phyloP scores from a whole-genome alignment of 2,329 filamentous ascomycete genomes.

The Sporothrix variecibatus region DNA sequence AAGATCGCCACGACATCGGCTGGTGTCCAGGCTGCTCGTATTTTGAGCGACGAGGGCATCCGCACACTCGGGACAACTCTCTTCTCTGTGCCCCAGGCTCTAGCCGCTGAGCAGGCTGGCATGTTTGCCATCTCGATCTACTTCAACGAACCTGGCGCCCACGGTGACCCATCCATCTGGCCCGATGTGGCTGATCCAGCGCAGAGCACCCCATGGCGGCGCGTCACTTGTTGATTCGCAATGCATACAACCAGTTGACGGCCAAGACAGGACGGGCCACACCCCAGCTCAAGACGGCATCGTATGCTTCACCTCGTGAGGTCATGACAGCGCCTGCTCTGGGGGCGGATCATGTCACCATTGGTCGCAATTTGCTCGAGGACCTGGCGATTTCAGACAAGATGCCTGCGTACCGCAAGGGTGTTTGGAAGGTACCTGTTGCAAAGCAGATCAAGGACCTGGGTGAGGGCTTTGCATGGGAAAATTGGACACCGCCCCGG shows the following conservation, averaged over 20 bases:
- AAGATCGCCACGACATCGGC: background rate
- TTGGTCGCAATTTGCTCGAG: slow-evolving; percentile 10
- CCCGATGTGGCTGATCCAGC: slow-evolving; percentile 7
- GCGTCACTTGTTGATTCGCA: slow-evolving; percentile 8
- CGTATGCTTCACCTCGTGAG: slow-evolving; percentile 10
- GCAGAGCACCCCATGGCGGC: slow-evolving; percentile 11
- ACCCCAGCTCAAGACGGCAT: slow-evolving; percentile 14
- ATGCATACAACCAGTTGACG: slow-evolving; percentile 4
- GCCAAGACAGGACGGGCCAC: background rate
- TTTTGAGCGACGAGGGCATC: background rate
- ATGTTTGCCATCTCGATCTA: slow-evolving; percentile 21
- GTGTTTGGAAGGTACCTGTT: slow-evolving; percentile 14
- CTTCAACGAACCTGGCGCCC: slow-evolving; percentile 12
- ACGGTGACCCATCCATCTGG: slow-evolving; percentile 16
- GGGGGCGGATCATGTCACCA: slow-evolving; percentile 15
- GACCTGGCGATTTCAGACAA: slow-evolving; percentile 10
- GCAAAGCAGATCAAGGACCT: background rate
- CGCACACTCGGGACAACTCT: background rate
- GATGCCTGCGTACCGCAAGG: slow-evolving; percentile 3
- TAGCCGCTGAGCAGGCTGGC: slow-evolving; percentile 6
- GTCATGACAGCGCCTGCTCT: slow-evolving; percentile 3
- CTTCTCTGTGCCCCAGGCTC: slow-evolving; percentile 3
- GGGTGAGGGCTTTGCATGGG: background rate
- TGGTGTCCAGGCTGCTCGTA: background rate
- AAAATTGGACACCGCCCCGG: background rate